Evolutionary conservation across 2,329 filamentous ascomycete species (phyloP), one percentile per base, ranked within the genome.

Genomic region (Aspergillus calidoustus): DNA sequence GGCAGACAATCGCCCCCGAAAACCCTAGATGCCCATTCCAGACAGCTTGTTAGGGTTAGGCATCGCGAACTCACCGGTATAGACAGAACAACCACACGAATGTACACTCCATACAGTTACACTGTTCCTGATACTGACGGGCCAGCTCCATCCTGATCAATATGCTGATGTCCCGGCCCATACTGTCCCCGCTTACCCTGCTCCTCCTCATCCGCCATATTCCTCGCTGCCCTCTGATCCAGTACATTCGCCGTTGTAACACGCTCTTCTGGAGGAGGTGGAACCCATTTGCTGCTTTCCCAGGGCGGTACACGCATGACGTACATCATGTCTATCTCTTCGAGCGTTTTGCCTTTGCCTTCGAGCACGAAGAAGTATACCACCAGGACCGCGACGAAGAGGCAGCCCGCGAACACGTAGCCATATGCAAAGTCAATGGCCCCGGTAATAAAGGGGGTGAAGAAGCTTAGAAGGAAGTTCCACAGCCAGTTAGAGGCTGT

Each of bases 241-340:
- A 66, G 64, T 11, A 64, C 46, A 43, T 66, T 30, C 13, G 31
- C 57, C 5, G 69, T 73, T 2, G 69, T 70, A 15, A 72, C 60
- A 19, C 64, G 66, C n/a, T 72, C 57, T 38, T 72, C 69, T 7
- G 70, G 70, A 6, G 59, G 46, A n/a, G 58, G 57, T 13, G 65
- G 66, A 15, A 66, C 61, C 54, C 59, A 89, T 62, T 84, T 80
- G 49, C 80, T 76, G 68, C 86, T 88, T 74, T 84, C 81, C 76
- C 83, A 84, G 0, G 89, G 87, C 64, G 77, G 83, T 5, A 90
- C 85, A 6, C 77, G 77, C 64, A 87, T 81, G 9, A 90, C 80
- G 65, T 91, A 91, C 87, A 90, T 89, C 28, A 86, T 88, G 66
- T 93, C 90, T 57, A 92, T 91, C 71, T 92, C 89, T 75, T 92